phyloP scores from a whole-genome alignment of 2,329 filamentous ascomycete genomes.

The Zasmidium citrigriseum region DNA sequence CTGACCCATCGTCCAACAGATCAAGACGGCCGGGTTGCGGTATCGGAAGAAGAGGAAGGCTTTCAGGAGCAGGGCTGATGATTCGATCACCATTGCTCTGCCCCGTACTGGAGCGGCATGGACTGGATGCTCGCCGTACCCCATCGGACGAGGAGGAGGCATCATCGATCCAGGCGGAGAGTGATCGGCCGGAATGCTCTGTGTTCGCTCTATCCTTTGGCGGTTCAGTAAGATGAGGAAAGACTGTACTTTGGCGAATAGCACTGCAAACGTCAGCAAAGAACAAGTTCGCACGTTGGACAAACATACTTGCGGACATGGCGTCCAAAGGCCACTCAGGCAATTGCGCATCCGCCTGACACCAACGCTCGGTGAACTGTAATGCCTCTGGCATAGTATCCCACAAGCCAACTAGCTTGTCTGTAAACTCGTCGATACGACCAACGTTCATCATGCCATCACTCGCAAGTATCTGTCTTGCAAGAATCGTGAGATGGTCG shows the following conservation, averaged over 20 bases:
- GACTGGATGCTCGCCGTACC: constrained; percentile 21
- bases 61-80: constrained; percentile 44
- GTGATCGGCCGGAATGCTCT: constrained; percentile 19
- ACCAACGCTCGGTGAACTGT: constrained; percentile 50
- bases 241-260: constrained; percentile 51
- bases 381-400: constrained; percentile 51
- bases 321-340: constrained; percentile 51
- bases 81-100: constrained; percentile 43
- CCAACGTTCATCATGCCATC: constrained; percentile 42
- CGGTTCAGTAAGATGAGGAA: constrained; percentile 53
- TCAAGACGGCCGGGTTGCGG: constrained; percentile 45
- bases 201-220: constrained; percentile 41
- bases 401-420: constrained; percentile 43
- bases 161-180: constrained; percentile 21
- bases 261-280: constrained; percentile 31
- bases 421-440: constrained; percentile 51
- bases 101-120: constrained; percentile 38
- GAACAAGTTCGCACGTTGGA: not conserved
- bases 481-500: constrained; percentile 50
- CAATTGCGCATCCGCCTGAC: constrained; percentile 37
- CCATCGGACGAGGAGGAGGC: constrained; percentile 17
- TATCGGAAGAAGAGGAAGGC: constrained; percentile 50
- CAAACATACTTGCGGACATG: constrained; percentile 46
- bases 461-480: constrained; percentile 49
- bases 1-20: constrained; percentile 52